Evolutionary conservation across 805 yeast genomes (phyloP), one percentile per base, ranked within the genome.

Genomic region (Debaryomyces maramus): DNA sequence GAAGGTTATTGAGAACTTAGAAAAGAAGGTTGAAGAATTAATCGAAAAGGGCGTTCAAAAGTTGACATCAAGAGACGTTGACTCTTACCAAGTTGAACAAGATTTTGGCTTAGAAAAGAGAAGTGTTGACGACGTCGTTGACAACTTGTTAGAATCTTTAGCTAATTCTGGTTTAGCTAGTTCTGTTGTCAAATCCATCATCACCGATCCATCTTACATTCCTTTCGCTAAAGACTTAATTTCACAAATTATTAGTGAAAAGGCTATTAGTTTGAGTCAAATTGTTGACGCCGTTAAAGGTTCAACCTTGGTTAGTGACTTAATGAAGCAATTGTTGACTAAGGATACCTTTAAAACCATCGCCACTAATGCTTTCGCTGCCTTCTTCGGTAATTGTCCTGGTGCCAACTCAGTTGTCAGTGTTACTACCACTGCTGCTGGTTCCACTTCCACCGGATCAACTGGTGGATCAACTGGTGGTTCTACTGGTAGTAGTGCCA

Each of bases 151-250:
- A 48, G 64, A 69, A 41, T 65, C 72, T n/a, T 60, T 69, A 50
- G 68, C 56, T 18, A 41, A 55, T 22, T 67, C 73, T 11, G 75
- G 75, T n/a, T 64, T 69, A 43, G 73, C 67, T 6, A 43, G 63
- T 17, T 60, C 64, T 18, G 71, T 69, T 9, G 68, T 69, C 38
- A 55, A 57, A 49, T 50, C 69, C 28, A 61, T 67, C 19, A 53
- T 68, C 40, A 64, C 71, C n/a, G 72, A 68, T 50, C 22, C 61
- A 18, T 34, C 46, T 18, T 69, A 65, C 52, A 46, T 65, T 39
- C 59, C 64, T 30, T 69, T 67, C 44, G 72, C 62, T n/a, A 58
- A 46, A 8, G 56, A 58, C 24, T 65, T 69, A 46, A 45, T 67
- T 37, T 46, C 48, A 36, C 53, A 58, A n/a, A 59, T 67, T 16